Evolutionary conservation across 768 basidiomycete genomes (phyloP), one percentile per base, ranked within the genome.

Genomic region (Termitomyces sp.): DNA sequence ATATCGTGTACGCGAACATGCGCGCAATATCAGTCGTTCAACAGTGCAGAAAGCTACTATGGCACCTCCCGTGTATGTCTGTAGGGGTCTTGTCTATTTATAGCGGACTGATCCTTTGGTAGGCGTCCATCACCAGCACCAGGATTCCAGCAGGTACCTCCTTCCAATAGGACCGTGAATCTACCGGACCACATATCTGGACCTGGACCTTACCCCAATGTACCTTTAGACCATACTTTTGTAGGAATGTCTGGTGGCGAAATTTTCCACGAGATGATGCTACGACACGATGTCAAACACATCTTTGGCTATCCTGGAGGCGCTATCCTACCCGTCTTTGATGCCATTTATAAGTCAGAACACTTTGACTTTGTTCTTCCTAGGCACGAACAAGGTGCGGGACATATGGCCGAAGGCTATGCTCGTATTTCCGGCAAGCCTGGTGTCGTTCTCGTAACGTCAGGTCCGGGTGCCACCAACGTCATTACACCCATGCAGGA

Each of bases 221-320:
- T 75, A 22, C 78, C 78, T 42, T 73, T 90, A 59, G 92, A 94
- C 70, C 80, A 86, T 65, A 87, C 90, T 8, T 98, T 99, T 68
- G 81, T 98, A 56, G 97, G 96, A 50, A 82, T 95, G 71, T 92
- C 93, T 22, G 96, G 96, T 13, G 96, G 96, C 28, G 84, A 98
- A 73, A 98, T 99, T 69, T 97, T 99, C 77, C 94, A 99, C 72
- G 96, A 99, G 75, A 98, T 99, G 96, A 96, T 99, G 92, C 86
- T 95, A 60, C 83, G 96, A 47, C 97, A 99, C 69, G 85, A 81
- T 58, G 95, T 98, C 65, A 97, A 95, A 73, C 92, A 98, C 67
- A 82, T 99, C 47, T 98, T 99, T 66, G 96, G 96, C 38, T 99
- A 98, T 74, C 96, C 96, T 8, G 95, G 95, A 45, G 96, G 96